phyloP scores from a whole-genome alignment of 1,284 basidiomycete genomes.

The Ceratobasidium sp. region DNA sequence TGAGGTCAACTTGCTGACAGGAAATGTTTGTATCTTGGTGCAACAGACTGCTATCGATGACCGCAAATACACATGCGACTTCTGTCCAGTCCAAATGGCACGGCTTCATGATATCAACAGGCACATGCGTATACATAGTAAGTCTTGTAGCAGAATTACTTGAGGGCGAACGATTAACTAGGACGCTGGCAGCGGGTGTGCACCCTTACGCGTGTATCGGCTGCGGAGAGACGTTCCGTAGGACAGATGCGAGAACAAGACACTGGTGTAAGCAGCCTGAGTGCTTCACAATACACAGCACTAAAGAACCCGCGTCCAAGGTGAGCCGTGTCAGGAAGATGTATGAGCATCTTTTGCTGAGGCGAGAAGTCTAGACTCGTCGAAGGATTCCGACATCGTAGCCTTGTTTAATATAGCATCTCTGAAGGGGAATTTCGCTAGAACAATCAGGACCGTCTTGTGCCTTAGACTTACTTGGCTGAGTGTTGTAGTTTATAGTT shows the following conservation, averaged over 20 bases:
- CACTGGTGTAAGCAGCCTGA: conserved; percentile 44
- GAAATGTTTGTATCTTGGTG: too few relatives aligned
- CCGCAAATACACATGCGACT: conserved; percentile 41
- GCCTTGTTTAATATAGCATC: not conserved
- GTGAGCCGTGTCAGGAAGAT: not conserved
- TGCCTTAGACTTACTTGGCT: not conserved
- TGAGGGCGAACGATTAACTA: not conserved
- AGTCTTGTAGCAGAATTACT: conserved; percentile 18
- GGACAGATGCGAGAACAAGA: conserved; percentile 39
- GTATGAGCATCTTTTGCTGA: not conserved
- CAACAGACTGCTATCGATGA: conserved; percentile 28
- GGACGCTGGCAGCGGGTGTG: conserved; percentile 37
- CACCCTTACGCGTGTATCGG: conserved; percentile 44
- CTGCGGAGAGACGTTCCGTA: conserved; percentile 43
- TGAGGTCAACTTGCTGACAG: not conserved
- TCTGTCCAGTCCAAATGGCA: conserved; percentile 43
- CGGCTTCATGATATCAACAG: conserved; percentile 42
- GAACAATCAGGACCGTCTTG: conserved; percentile 4
- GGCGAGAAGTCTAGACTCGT: not conserved
- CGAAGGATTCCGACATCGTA: conserved; percentile 40
- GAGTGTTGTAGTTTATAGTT: conserved; percentile 19
- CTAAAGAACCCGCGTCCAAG: conserved; percentile 39
- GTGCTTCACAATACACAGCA: conserved; percentile 43
- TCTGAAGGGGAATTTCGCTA: not conserved
- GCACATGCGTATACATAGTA: conserved; percentile 46